Percentiles rank a stretch among this genome's conserved stretches.
These are phyloP conservation scores for Paecilomyces formosus DNA, from an alignment of 2,329 filamentous ascomycete species.

Conservation along the genomic window DNA sequence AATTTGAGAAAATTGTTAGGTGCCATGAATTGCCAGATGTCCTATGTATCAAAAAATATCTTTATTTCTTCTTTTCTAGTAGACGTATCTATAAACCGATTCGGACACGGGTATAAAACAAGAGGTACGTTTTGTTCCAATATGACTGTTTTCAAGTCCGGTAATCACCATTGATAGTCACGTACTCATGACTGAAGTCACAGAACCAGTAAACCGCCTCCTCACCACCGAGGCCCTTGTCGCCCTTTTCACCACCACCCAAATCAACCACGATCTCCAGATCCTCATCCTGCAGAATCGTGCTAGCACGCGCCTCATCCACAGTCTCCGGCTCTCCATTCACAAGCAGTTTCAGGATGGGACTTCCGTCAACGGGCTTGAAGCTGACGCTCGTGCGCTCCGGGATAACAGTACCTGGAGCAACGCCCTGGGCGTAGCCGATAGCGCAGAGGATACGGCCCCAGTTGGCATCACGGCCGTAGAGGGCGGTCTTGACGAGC, in stretches of 20 bases:
- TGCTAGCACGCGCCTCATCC: slow-evolving; percentile 52
- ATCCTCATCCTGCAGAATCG: slow-evolving; percentile 55
- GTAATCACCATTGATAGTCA: slow-evolving; percentile 63
- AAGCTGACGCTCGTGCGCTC: slow-evolving; percentile 54
- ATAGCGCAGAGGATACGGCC: slow-evolving; percentile 92
- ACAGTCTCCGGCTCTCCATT: slow-evolving; percentile 56
- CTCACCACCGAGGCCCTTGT: slow-evolving; percentile 34
- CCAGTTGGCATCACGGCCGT: slow-evolving; percentile 98
- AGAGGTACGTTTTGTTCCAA: not conserved
- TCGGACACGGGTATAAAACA: not conserved
- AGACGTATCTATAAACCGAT: not conserved
- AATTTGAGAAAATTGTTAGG: not conserved
- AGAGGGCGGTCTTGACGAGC: slow-evolving; percentile 93
- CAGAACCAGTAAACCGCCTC: slow-evolving; percentile 59
- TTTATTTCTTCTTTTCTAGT: not conserved
- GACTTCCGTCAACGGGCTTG: slow-evolving; percentile 50
- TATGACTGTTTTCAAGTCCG: slow-evolving; percentile 39
- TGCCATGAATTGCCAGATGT: slow-evolving; percentile 2
- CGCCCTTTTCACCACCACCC: slow-evolving; percentile 42
- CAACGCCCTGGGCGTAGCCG: slow-evolving; percentile 61
- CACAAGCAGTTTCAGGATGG: slow-evolving; percentile 51
- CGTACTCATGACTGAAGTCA: slow-evolving; percentile 63
- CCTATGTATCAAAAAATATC: not conserved
- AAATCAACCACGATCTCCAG: slow-evolving; percentile 53
- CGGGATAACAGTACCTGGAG: slow-evolving; percentile 41